phyloP scores from a whole-genome alignment of 2,329 filamentous ascomycete species.

The Diaporthe vaccinii region DNA sequence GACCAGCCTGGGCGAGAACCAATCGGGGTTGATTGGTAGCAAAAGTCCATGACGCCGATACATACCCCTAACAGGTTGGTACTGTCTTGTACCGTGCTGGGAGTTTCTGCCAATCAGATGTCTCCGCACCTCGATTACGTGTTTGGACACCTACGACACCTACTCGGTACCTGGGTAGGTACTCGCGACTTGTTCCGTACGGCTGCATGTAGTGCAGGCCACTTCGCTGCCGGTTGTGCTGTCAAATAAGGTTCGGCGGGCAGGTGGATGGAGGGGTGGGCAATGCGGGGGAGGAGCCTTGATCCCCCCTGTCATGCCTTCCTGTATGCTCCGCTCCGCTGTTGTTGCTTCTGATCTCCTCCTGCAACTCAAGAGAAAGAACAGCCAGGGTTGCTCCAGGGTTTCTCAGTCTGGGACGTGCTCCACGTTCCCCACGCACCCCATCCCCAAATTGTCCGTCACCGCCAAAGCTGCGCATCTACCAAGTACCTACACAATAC shows the following conservation, averaged over 20 bases:
- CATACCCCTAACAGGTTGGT: neutral
- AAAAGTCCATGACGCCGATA: slow-evolving; percentile 24
- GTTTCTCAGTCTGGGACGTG: neutral
- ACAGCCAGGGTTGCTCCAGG: neutral
- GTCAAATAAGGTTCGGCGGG: slow-evolving; percentile 4
- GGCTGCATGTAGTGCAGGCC: neutral
- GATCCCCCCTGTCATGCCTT: no score
- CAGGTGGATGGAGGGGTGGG: neutral
- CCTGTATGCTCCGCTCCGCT: neutral
- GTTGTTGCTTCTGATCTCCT: neutral
- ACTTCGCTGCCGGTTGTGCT: neutral
- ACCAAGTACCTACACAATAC: no score
- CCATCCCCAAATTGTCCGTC: neutral
- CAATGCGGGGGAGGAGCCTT: slow-evolving; percentile 10
- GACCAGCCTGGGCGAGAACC: neutral
- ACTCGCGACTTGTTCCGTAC: neutral
- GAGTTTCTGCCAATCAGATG: neutral
- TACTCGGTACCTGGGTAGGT: no score
- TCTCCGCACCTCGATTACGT: neutral
- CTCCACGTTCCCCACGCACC: neutral
- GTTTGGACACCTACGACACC: neutral
- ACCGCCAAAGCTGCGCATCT: neutral
- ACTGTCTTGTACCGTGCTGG: neutral
- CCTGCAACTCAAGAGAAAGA: neutral
- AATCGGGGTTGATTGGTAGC: neutral